These are phyloP conservation scores for Coemansia reversa DNA, from an alignment of 192 early-diverging fungal genomes.

Conservation along the genomic window DNA sequence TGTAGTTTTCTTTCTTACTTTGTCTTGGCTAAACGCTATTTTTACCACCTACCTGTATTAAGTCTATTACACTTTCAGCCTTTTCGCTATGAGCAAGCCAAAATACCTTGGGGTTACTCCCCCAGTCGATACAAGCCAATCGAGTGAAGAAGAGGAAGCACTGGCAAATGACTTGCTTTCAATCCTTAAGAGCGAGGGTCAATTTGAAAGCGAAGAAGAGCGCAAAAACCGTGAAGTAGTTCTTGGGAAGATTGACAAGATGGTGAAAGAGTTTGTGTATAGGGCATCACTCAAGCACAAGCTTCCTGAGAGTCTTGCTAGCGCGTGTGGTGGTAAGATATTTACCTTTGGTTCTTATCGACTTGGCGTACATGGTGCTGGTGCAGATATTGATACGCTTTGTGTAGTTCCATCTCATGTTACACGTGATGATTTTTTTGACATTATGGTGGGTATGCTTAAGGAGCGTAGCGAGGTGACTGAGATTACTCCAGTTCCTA, in stretches of 20 bases:
- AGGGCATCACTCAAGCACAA: constrained; percentile 68
- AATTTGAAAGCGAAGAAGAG: constrained; percentile 88
- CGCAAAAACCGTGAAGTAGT: constrained; percentile 79
- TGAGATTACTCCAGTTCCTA: constrained; percentile 80
- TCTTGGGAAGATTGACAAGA: constrained; percentile 78
- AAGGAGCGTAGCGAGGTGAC: constrained; percentile 79
- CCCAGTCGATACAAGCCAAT: constrained; percentile 65
- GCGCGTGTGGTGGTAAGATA: constrained; percentile 90
- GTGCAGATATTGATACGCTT: constrained; percentile 98
- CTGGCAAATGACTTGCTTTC: constrained; percentile 68
- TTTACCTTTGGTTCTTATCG: constrained; percentile 97
- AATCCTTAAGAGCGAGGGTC: constrained; percentile 69
- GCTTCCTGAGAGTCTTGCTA: constrained; percentile 80
- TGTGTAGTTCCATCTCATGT: constrained; percentile 93
- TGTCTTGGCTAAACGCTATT: too few species aligned
- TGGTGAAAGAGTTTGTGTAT: constrained; percentile 94
- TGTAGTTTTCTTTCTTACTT: too few species aligned
- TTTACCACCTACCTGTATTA: background rate
- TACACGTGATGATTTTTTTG: constrained; percentile 89
- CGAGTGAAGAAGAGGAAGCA: constrained; percentile 68
- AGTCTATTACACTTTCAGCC: background rate
- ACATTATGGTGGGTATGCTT: constrained; percentile 81
- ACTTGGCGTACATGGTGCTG: constrained; percentile 90
- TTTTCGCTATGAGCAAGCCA: constrained; percentile 24
- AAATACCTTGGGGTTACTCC: constrained; percentile 75